phyloP scores from a whole-genome alignment of 805 yeast genomes.

The Starmerella apis region DNA sequence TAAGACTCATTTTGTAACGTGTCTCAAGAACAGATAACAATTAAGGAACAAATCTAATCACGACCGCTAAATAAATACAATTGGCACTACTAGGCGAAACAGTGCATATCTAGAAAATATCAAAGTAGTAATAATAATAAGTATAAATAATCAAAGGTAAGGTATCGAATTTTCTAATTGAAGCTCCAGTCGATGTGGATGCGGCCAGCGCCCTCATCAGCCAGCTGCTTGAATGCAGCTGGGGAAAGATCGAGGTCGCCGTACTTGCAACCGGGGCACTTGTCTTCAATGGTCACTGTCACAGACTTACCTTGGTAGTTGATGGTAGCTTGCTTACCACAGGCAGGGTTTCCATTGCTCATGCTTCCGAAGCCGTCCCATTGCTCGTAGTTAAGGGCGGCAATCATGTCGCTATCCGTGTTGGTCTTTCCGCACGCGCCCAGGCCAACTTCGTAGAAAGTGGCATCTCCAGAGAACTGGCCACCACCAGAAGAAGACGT shows the following conservation, averaged over 20 bases:
- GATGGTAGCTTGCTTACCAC: conserved; percentile 45
- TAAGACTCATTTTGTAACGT: no score
- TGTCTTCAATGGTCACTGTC: conserved; percentile 47
- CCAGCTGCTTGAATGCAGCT: conserved; percentile 44
- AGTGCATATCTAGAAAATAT: background rate
- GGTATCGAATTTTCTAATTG: background rate
- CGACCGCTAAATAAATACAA: background rate
- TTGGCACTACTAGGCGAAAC: no score
- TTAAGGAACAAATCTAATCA: no score
- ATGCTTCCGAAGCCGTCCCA: conserved; percentile 32
- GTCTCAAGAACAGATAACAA: no score
- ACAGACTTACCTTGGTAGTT: conserved; percentile 42
- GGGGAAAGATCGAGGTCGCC: conserved; percentile 53
- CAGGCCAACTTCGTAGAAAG: conserved; percentile 33
- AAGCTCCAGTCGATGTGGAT: conserved; percentile 43
- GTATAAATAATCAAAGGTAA: conserved; percentile 3
- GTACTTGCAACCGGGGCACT: conserved; percentile 45
- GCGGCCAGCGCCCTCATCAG: conserved; percentile 44
- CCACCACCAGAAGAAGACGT: conserved; percentile 20
- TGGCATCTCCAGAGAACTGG: conserved; percentile 31
- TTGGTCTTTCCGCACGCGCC: conserved; percentile 49
- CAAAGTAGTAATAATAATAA: background rate
- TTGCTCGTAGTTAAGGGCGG: conserved; percentile 41
- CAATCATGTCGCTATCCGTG: conserved; percentile 41
- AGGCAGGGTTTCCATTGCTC: conserved; percentile 39